Evolutionary conservation across 257 asterid genomes (phyloP).

Genomic region (Forsythia viridissima): DNA sequence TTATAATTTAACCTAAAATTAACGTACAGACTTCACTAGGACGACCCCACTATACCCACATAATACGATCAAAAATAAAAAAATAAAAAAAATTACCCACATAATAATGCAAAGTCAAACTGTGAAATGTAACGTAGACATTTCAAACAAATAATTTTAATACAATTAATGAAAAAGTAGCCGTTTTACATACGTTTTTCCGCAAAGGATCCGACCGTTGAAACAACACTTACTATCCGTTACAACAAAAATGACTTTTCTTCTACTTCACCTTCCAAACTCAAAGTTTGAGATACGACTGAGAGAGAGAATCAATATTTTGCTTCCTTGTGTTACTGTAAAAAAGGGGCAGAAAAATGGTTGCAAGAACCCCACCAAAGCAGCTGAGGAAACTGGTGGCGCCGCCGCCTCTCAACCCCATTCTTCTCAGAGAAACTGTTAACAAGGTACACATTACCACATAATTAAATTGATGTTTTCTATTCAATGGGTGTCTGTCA

Average conservation of each 20-base stretch:
- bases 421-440: conserved; percentile 70
- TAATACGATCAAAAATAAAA: no score
- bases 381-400: conserved; percentile 42
- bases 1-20: no score
- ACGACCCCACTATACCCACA: no score
- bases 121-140: background rate
- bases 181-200: conserved; percentile 23
- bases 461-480: background rate
- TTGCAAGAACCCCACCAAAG: conserved; percentile 84
- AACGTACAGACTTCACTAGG: no score
- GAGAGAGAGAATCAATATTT: conserved; percentile 13
- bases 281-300: conserved; percentile 17
- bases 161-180: conserved; percentile 2
- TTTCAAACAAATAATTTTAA: background rate
- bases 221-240: conserved; percentile 37
- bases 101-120: no score
- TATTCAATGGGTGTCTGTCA: background rate
- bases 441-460: conserved; percentile 44
- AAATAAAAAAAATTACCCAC: no score
- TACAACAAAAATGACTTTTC: conserved; percentile 16
- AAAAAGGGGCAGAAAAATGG: conserved; percentile 44
- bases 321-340: background rate
- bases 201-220: conserved; percentile 50
- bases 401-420: conserved; percentile 62
- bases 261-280: conserved; percentile 20